phyloP scores from a whole-genome alignment of 371 early-diverging fungal species.

The Syncephalastrum monosporum region DNA sequence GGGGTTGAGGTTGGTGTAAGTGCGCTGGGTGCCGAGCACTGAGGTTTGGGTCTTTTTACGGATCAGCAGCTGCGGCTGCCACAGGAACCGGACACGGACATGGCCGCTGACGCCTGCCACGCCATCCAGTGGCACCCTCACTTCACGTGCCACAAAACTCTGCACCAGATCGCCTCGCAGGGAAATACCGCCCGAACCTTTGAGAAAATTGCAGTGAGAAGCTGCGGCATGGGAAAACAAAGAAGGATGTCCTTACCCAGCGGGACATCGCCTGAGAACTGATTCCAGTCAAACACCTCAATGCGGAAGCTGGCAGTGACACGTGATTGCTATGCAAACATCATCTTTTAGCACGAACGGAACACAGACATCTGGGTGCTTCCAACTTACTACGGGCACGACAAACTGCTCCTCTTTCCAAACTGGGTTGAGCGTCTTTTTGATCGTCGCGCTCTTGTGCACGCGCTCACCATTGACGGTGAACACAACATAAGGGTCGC shows the following conservation, averaged over 20 bases:
- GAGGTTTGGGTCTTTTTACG: constrained; percentile 37
- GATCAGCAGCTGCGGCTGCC: constrained; percentile 46
- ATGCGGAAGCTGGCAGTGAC: constrained; percentile 59
- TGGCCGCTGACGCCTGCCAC: constrained; percentile 31
- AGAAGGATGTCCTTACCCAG: constrained; percentile 35
- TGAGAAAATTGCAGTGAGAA: neutral
- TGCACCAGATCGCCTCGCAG: constrained; percentile 42
- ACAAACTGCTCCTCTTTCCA: constrained; percentile 76
- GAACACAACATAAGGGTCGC: constrained; percentile 83
- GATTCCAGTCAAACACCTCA: constrained; percentile 86
- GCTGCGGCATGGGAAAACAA: neutral
- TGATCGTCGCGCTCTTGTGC: constrained; percentile 72
- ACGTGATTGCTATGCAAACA: constrained; percentile 43
- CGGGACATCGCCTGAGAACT: constrained; percentile 59
- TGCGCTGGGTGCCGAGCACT: constrained; percentile 20
- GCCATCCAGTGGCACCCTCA: constrained; percentile 40
- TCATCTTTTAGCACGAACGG: too few species aligned
- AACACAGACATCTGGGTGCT: neutral
- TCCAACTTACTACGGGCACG: constrained; percentile 57
- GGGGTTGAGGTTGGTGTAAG: constrained; percentile 10
- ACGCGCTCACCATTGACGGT: constrained; percentile 76
- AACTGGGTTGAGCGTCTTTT: constrained; percentile 82
- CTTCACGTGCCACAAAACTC: constrained; percentile 35
- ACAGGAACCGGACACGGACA: constrained; percentile 37
- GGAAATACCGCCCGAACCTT: constrained; percentile 44